Base-by-base conservation (phyloP, 2,329 filamentous ascomycete species). In the Podosphaera aphanis region DNA sequence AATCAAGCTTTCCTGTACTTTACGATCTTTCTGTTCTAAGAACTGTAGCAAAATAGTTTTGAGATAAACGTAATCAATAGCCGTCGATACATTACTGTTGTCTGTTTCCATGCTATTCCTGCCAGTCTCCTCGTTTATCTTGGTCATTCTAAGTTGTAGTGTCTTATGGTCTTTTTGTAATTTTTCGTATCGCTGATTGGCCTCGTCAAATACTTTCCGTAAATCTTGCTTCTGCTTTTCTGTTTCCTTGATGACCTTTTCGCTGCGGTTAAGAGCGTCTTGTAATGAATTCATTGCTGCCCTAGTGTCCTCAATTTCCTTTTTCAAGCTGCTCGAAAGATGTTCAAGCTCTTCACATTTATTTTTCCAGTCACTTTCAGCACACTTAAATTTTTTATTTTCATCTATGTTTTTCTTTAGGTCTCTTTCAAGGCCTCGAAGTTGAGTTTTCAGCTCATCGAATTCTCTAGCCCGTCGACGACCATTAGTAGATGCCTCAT, bases 31-130 rank as follows among this genome's bases (percentile, higher is more conserved):
- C 53, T 83, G 77, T 65, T 86, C 79, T 51, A 90, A 61, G 59
- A 88, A 88, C 60, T 86, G 81, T 52, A 90, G 62, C 53, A 90
- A 61, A 46, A 88, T 80, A 7, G 82, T 85, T 67, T 85, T 86
- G 46, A 88, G 63, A 56, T 90, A 88, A 49, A 69, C 33, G 66
- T 56, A 55, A 50, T 58, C 57, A 48, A 54, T 53, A 35, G 37
- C 40, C 1, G 43, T 46, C 7, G 23, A 29, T 3, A 51, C 55
- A 50, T 55, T 54, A 10, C 50, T 44, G 2, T 46, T 45, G 23
- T 53, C 51, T 61, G 66, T 51, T 50, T 62, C 58, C 3, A 54
- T 48, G 2, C 35, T 29, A n/a, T 11, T 42, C 11, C 44, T n/a
- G 48, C 44, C 55, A 48, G 60, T 60, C 4, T 55, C 51, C 36